A percentile compares a stretch with the other conserved stretches of the same genome.
Conservation (phyloP, 2,329 filamentous ascomycete genomes). For the Didymella pomorum region DNA sequence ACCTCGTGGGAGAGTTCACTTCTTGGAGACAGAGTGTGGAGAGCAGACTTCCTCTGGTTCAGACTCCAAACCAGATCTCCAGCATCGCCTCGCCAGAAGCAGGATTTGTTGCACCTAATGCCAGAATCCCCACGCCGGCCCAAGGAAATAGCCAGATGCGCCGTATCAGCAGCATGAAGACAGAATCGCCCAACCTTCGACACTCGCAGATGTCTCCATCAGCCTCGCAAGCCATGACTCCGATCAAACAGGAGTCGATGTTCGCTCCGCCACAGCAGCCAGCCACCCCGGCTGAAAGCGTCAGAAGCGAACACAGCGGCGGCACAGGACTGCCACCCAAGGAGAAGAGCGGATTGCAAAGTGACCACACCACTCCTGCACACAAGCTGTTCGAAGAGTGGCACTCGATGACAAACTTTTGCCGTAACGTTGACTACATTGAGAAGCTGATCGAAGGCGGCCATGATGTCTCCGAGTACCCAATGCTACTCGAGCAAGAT, state of each 20-base stretch:
- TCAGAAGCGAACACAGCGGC: conserved; percentile 38
- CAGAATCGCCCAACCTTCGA: conserved; percentile 42
- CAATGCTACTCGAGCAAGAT: conserved; percentile 76
- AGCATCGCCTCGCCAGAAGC: conserved; percentile 44
- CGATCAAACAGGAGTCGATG: conserved; percentile 43
- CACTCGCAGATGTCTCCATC: conserved; percentile 41
- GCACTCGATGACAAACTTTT: conserved; percentile 64
- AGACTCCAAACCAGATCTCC: conserved; percentile 28
- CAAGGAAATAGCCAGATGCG: conserved; percentile 37
- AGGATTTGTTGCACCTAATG: conserved; percentile 32
- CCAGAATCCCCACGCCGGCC: conserved; percentile 41
- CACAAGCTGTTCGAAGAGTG: conserved; percentile 76
- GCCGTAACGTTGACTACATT: conserved; percentile 56
- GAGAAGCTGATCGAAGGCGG: conserved; percentile 60
- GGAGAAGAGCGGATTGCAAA: conserved; percentile 65
- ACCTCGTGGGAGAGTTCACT: conserved; percentile 44
- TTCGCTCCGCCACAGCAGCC: conserved; percentile 37
- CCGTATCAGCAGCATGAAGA: conserved; percentile 47
- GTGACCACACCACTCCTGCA: conserved; percentile 89
- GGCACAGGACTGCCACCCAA: conserved; percentile 26
- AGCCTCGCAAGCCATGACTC: conserved; percentile 35
- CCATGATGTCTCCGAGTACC: conserved; percentile 67
- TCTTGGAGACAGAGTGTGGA: conserved; percentile 46
- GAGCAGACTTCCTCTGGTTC: conserved; percentile 34
- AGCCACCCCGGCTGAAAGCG: conserved; percentile 47